phyloP scores from a whole-genome alignment of 2,329 filamentous ascomycete genomes.

The Trichoderma aggressivum region DNA sequence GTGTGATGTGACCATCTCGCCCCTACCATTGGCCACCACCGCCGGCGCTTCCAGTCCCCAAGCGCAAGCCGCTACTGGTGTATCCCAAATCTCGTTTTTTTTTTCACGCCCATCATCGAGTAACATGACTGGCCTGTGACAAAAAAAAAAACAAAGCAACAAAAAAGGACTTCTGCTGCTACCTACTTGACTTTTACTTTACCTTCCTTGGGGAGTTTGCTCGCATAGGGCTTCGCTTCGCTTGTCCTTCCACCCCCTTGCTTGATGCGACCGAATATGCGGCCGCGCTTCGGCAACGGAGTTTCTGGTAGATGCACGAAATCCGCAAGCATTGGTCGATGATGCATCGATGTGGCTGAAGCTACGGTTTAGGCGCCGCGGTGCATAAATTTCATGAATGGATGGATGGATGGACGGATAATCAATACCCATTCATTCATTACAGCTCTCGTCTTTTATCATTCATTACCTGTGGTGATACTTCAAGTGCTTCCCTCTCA shows the following conservation, averaged over 20 bases:
- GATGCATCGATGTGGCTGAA: not conserved
- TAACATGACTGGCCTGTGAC: not conserved
- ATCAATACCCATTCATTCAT: not conserved
- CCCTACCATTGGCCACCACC: conserved; percentile 17
- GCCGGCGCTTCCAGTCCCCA: conserved; percentile 17
- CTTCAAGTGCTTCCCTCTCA: not conserved
- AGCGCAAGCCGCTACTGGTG: not conserved
- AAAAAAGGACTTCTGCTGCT: not conserved
- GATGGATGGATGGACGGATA: not conserved
- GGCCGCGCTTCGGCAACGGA: conserved; percentile 9
- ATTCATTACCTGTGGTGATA: not conserved
- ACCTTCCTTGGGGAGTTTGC: not conserved
- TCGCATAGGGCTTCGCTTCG: not conserved
- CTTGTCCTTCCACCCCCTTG: not conserved
- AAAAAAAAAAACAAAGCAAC: not conserved
- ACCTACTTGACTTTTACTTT: not conserved
- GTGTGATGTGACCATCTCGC: conserved; percentile 21
- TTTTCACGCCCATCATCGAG: not conserved
- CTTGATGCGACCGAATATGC: conserved; percentile 18
- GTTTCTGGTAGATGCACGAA: not conserved
- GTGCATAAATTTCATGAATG: not conserved
- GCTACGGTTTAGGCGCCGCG: not conserved
- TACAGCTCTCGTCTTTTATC: not conserved
- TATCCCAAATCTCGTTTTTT: not conserved
- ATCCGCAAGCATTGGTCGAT: not conserved